Percentiles rank a stretch among this genome's conserved stretches.
phyloP scores from a whole-genome alignment of 768 basidiomycete genomes.

The Asterophora lycoperdoides region DNA sequence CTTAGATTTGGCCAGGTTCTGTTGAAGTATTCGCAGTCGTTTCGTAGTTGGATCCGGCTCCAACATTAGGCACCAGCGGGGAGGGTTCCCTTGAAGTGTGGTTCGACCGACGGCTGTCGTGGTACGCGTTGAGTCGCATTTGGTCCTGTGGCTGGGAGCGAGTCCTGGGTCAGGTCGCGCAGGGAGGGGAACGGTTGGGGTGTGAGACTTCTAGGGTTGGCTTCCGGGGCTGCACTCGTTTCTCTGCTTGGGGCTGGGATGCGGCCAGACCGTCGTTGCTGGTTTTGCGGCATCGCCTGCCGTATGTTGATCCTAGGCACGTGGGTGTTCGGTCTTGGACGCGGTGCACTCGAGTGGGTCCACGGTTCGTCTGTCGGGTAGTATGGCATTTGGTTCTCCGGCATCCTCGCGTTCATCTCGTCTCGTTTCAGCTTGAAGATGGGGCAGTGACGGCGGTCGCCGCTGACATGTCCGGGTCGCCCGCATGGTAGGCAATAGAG shows the following conservation, averaged over 20 bases:
- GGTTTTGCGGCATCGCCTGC: neutral
- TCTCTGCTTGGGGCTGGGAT: neutral
- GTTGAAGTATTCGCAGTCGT: too few species aligned
- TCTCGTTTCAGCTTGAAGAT: slow-evolving; percentile 3
- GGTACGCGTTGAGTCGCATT: neutral
- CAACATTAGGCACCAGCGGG: neutral
- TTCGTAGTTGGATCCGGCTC: too few species aligned
- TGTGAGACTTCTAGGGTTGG: too few species aligned
- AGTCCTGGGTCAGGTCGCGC: too few species aligned
- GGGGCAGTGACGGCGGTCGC: too few species aligned
- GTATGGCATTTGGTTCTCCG: slow-evolving; percentile 10
- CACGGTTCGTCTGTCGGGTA: slow-evolving; percentile 4
- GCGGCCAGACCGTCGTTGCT: neutral
- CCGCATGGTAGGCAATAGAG: too few species aligned
- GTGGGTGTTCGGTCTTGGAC: too few species aligned
- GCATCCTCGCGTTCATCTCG: neutral
- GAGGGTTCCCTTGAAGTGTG: too few species aligned
- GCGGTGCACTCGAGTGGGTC: neutral
- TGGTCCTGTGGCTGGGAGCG: neutral
- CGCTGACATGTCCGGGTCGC: too few species aligned
- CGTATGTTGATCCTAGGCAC: neutral
- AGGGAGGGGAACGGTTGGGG: neutral
- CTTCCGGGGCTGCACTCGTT: neutral
- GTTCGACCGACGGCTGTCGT: neutral
- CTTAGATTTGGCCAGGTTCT: too few species aligned